Evolutionary conservation across 257 asterid genomes (phyloP).

Genomic region (Nicotiana knightiana): DNA sequence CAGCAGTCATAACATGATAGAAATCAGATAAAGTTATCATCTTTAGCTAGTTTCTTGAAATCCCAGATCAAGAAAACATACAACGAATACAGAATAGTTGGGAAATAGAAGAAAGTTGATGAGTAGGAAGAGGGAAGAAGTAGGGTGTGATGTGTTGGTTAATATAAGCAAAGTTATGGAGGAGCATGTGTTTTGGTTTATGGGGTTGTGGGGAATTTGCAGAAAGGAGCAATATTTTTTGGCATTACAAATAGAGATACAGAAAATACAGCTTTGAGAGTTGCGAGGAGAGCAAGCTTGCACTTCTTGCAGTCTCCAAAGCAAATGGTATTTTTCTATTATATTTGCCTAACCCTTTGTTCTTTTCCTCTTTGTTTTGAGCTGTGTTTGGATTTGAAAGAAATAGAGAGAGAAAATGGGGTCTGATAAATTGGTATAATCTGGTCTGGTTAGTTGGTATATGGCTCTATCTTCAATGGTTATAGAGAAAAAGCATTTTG

Average conservation of each 20-base stretch:
- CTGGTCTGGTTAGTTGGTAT: conserved; percentile 6
- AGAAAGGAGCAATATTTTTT: conserved; percentile 24
- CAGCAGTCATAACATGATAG: conserved; percentile 89
- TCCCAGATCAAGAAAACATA: conserved; percentile 25
- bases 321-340: conserved; percentile 23
- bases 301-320: conserved; percentile 50
- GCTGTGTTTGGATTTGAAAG: conserved; percentile 25
- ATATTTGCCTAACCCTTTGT: conserved; percentile 21
- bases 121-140: not conserved
- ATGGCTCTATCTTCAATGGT: conserved; percentile 6
- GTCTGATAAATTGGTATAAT: conserved; percentile 10
- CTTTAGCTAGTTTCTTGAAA: not conserved
- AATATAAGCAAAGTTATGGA: conserved; percentile 9
- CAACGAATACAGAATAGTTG: not conserved
- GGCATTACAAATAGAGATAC: conserved; percentile 25
- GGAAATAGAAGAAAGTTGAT: not conserved
- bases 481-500: conserved; percentile 28
- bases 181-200: conserved; percentile 37
- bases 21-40: conserved; percentile 65
- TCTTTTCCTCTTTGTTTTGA: conserved; percentile 35
- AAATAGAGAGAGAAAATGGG: not conserved
- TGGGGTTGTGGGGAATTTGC: conserved; percentile 19
- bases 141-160: not conserved
- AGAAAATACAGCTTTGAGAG: conserved; percentile 50
- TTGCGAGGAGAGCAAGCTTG: conserved; percentile 34